Evolutionary conservation across 75 land plant species (phyloP), one percentile per base, ranked within the genome.

Genomic region (Gnetum montanum): DNA sequence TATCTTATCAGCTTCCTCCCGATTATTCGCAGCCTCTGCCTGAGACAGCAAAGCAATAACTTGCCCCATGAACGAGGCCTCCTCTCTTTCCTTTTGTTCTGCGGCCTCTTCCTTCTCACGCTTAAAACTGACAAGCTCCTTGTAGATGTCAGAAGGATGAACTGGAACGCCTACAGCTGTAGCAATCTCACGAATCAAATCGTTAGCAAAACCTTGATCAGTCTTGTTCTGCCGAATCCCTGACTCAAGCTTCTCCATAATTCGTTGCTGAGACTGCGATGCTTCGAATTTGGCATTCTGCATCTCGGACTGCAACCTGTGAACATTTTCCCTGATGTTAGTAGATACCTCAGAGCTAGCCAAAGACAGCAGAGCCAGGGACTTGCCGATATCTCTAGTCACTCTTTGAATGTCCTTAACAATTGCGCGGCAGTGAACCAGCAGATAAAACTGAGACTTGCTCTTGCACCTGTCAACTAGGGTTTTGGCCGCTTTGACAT

Each of bases 201-300:
- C 77, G 53, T 81, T 81, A 18, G 76, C 76, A 66, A 81, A 81
- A 13, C 61, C 69, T 50, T 72, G 80, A 44, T 81, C 81, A 27
- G 56, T 74, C 34, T 67, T 81, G 26, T 76, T 76, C 62, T 81
- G 68, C 24, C 41, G 54, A 13, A 81, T 56, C 3, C 84, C 84
- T 51, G 65, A 43, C 29, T 81, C 61, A 29, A 81, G 62, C 19
- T 73, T 81, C 52, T 72, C 68, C 29, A 81, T 51, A 26, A 77
- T 77, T 20, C 55, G 40, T 15, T 65, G 44, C 51, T 59, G 59
- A 33, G 68, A 58, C 6, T 72, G 62, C 4, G 77, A 78, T 5
- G 76, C 64, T 51, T 77, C 77, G 62, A 67, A 77, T 52, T 81
- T 74, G 2, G 65, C 73, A 44, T 61, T 70, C 50, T 68, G 59